Conservation (phyloP, 306 rosid species). For the Lathyrus tuberosus region DNA sequence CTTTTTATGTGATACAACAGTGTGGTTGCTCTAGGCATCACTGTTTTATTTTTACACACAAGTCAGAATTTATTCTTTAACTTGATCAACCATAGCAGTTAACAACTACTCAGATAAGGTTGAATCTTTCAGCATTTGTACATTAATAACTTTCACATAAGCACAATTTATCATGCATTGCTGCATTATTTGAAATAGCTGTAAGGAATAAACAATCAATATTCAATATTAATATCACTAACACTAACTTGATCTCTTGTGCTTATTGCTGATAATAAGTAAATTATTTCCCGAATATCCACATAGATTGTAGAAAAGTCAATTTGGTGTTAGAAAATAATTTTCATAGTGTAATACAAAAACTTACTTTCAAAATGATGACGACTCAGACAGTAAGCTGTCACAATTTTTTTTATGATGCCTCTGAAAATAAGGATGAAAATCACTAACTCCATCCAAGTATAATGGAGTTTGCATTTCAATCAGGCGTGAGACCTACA, state of each 20-base stretch:
- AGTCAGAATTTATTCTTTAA: conserved; percentile 26
- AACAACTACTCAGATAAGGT: conserved; percentile 17
- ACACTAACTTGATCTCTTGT: conserved; percentile 15
- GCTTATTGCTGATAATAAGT: conserved; percentile 23
- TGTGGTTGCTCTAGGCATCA: neutral
- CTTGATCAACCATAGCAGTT: conserved; percentile 15
- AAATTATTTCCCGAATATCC: conserved; percentile 24
- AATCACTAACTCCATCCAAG: conserved; percentile 64
- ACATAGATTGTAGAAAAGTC: neutral
- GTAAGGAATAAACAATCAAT: conserved; percentile 42
- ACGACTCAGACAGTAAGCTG: conserved; percentile 35
- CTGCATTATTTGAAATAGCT: conserved; percentile 18
- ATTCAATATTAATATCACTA: neutral
- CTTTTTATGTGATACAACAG: neutral
- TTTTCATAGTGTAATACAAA: neutral
- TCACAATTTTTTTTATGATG: conserved; percentile 42
- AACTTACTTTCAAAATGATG: conserved; percentile 28
- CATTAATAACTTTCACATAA: conserved; percentile 11
- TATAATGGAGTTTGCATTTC: conserved; percentile 92
- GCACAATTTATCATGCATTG: conserved; percentile 19
- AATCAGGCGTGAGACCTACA: conserved; percentile 85
- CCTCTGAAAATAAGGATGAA: conserved; percentile 81
- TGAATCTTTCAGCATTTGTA: conserved; percentile 5
- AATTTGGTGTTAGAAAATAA: conserved; percentile 16
- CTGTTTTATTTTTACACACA: neutral